These are phyloP conservation scores for Stylosanthes scabra DNA, from an alignment of 331 rosid species.

Conservation along the genomic window DNA sequence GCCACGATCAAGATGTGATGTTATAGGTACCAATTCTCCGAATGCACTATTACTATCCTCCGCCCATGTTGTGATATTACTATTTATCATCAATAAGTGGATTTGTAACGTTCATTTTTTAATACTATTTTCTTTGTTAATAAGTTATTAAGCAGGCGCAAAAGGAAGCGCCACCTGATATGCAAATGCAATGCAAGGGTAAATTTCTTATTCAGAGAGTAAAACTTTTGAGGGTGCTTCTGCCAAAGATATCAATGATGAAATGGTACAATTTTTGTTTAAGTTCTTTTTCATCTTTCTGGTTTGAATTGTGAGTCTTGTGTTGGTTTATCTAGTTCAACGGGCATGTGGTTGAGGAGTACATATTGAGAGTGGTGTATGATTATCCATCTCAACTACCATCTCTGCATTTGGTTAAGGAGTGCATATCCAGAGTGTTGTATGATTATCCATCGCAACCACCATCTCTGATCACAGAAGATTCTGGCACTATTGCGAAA, in stretches of 20 bases:
- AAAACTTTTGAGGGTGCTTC: conserved; percentile 52
- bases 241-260: conserved; percentile 40
- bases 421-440: conserved; percentile 83
- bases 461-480: conserved; percentile 91
- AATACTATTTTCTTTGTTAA: conserved; percentile 11
- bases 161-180: conserved; percentile 76
- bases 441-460: conserved; percentile 86
- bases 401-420: conserved; percentile 87
- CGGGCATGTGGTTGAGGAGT: conserved; percentile 77
- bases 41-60: neutral
- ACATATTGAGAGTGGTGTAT: conserved; percentile 84
- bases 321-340: conserved; percentile 66
- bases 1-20: conserved; percentile 83
- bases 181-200: conserved; percentile 79
- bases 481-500: conserved; percentile 41
- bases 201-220: conserved; percentile 93
- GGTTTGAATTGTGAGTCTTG: conserved; percentile 31
- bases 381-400: conserved; percentile 87
- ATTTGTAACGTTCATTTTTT: conserved; percentile 3
- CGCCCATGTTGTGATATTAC: neutral
- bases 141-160: conserved; percentile 94
- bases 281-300: neutral
- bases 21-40: conserved; percentile 62
- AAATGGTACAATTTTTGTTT: conserved; percentile 61
- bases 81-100: neutral